Conservation (phyloP, 352 stramenopile species). For the Phytophthora foliorum region DNA sequence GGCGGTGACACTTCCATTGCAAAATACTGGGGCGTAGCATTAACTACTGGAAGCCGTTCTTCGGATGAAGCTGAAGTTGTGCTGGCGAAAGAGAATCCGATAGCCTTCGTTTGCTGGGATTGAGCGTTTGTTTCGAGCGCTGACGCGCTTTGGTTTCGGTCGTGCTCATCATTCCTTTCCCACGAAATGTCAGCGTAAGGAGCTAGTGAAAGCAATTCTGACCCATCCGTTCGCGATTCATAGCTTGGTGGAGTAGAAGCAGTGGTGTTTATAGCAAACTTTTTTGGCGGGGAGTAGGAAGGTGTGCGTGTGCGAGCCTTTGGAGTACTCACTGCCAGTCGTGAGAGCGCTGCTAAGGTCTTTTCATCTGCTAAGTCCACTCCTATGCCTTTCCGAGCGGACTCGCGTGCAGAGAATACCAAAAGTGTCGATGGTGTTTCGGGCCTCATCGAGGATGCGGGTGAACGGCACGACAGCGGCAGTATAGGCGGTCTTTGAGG, state of each 20-base stretch:
- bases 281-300: conserved; percentile 40
- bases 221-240: conserved; percentile 23
- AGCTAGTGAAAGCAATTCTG: conserved; percentile 40
- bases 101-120: conserved; percentile 18
- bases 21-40: conserved; percentile 37
- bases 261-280: not conserved
- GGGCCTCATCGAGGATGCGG: conserved; percentile 23
- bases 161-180: conserved; percentile 24
- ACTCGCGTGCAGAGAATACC: conserved; percentile 50
- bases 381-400: conserved; percentile 53
- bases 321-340: conserved; percentile 46
- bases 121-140: not conserved
- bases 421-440: conserved; percentile 46
- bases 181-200: conserved; percentile 38
- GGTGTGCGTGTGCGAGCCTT: conserved; percentile 43
- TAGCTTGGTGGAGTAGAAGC: conserved; percentile 16
- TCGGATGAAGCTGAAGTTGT: conserved; percentile 31
- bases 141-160: conserved; percentile 4
- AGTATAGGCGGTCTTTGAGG: conserved; percentile 26
- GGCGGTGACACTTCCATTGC: conserved; percentile 71
- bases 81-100: not conserved
- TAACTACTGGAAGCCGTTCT: conserved; percentile 25
- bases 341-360: conserved; percentile 53
- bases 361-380: conserved; percentile 64
- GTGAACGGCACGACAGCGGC: conserved; percentile 41